Base-by-base conservation (phyloP, 2,329 filamentous ascomycete species). In the Mycocentrospora acerina region DNA sequence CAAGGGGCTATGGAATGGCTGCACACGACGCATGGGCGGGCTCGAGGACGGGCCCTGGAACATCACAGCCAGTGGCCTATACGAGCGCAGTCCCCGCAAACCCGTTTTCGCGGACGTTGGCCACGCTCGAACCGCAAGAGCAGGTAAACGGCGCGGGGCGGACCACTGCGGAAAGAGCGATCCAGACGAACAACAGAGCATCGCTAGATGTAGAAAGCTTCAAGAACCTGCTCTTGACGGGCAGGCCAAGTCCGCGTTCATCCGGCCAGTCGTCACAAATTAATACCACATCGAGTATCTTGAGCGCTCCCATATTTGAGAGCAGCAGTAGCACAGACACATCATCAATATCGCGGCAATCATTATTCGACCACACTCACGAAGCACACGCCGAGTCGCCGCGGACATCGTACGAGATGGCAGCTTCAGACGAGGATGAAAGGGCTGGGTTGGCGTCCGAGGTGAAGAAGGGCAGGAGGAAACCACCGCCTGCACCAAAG, bases 171-270 rank as follows among this genome's bases (percentile, higher is more conserved):
- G 54, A 60, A 44, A 55, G 54, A 39, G 32, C 43, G 35, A 30
- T 45, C n/a, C 28, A 39, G 44, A 46, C 53, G 50, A 54, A 48
- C 40, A 47, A 53, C 32, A 69, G 62, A 58, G 63, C 62, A 25
- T 75, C 80, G 0, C 67, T 91, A 47, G 86, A 93, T 59, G 88
- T 91, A 1, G 82, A 88, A 59, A 82, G 86, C 7, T 93, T 93
- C 69, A 83, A 83, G 58, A 78, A 83, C 42, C 69, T 93, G 44
- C 75, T 93, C 32, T 74, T 93, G 70, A 93, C 86, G 0, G 88
- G 88, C 14, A 80, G 82, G 54, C 62, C 78, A 24, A 76, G 60
- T 44, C 66, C 59, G 46, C 52, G 57, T 22, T 44, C 37, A 40
- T 48, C 59, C 46, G 52, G 46, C 29, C 55, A 56, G 35, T 37